phyloP scores from a whole-genome alignment of 208 protist genomes.

The Crithidia sp. region DNA sequence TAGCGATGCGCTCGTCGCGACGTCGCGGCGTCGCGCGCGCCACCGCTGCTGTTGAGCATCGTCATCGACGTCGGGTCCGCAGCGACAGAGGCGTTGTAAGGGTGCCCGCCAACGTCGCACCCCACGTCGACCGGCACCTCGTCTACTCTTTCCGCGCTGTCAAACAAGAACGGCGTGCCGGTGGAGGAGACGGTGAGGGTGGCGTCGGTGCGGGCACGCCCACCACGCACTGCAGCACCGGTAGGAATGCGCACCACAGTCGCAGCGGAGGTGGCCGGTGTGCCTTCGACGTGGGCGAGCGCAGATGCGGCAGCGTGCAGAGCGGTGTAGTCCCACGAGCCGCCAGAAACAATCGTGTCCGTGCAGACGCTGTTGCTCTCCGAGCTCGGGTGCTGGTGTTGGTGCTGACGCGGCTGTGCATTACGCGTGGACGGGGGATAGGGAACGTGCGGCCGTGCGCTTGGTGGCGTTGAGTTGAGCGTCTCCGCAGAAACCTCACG shows the following conservation, averaged over 20 bases:
- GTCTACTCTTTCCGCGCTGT: background rate
- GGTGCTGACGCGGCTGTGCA: background rate
- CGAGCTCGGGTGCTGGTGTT: background rate
- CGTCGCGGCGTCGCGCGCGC: background rate
- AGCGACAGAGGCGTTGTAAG: constrained; percentile 13
- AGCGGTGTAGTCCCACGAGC: constrained; percentile 6
- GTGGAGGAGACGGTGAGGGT: background rate
- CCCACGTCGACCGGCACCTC: background rate
- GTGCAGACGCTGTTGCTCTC: constrained; percentile 1
- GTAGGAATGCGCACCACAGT: constrained; percentile 5
- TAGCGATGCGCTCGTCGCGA: constrained; percentile 8
- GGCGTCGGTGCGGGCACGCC: constrained; percentile 6
- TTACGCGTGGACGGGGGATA: constrained; percentile 8
- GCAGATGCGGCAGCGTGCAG: background rate
- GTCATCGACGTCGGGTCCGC: background rate
- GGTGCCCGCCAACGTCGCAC: background rate
- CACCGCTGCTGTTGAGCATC: no score
- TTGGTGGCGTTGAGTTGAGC: background rate
- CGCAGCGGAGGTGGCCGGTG: constrained; percentile 5
- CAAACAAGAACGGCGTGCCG: background rate
- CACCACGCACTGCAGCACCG: background rate
- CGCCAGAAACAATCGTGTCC: constrained; percentile 1
- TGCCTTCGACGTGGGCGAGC: background rate
- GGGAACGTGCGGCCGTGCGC: background rate
- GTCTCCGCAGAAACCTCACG: background rate